Percentiles rank a stretch among this genome's conserved stretches.
These are phyloP conservation scores for Talaromyces sp. DNA, from an alignment of 2,329 filamentous ascomycete species.

Conservation along the genomic window DNA sequence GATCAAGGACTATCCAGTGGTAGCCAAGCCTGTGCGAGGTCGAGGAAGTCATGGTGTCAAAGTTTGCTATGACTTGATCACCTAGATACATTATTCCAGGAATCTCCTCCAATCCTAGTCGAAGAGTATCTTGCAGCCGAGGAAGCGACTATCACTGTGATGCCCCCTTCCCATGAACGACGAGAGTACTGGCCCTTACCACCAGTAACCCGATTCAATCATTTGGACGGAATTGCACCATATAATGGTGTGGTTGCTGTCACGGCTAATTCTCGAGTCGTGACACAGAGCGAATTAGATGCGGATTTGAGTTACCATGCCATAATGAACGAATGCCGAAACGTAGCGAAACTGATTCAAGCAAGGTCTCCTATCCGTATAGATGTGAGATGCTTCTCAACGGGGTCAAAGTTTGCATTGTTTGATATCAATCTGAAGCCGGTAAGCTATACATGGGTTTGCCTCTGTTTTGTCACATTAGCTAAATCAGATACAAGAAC, in stretches of 20 bases:
- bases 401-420: background rate
- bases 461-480: background rate
- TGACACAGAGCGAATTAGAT: conserved; percentile 29
- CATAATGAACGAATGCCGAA: background rate
- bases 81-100: background rate
- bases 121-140: background rate
- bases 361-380: background rate
- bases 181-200: background rate
- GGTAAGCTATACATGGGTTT: background rate
- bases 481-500: background rate
- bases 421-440: background rate
- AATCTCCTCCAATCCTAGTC: background rate
- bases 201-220: conserved; percentile 31
- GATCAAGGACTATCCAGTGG: background rate
- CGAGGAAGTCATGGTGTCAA: background rate
- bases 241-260: conserved; percentile 51
- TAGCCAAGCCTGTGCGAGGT: background rate
- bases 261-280: conserved; percentile 45
- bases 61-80: background rate
- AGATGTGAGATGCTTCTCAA: background rate
- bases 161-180: background rate
- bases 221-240: conserved; percentile 46
- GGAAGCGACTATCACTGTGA: background rate
- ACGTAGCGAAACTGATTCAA: background rate
- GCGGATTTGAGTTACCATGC: background rate